Conservation (phyloP, 2,329 filamentous ascomycete genomes). For the Aschersonia sp. region DNA sequence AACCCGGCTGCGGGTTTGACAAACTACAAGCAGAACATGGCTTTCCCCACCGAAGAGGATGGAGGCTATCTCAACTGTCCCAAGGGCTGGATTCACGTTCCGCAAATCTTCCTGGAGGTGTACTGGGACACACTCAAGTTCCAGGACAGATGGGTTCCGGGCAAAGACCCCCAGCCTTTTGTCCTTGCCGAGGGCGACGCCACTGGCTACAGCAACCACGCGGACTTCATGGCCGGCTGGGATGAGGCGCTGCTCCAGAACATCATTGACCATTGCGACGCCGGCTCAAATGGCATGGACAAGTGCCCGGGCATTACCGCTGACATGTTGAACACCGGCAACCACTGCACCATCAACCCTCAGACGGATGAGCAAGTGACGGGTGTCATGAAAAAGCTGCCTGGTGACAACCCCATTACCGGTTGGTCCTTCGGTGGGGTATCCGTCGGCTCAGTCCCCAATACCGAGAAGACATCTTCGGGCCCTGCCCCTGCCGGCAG, state of each 20-base stretch:
- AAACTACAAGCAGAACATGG: slow-evolving; percentile 51
- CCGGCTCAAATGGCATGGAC: slow-evolving; percentile 44
- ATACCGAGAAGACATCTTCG: neutral
- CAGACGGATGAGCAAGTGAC: slow-evolving; percentile 29
- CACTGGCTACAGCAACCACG: slow-evolving; percentile 57
- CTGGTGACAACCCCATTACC: slow-evolving; percentile 39
- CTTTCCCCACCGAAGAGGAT: slow-evolving; percentile 35
- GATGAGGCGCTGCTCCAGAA: slow-evolving; percentile 47
- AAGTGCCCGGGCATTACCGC: slow-evolving; percentile 44
- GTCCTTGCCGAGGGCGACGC: slow-evolving; percentile 55
- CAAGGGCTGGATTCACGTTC: slow-evolving; percentile 36
- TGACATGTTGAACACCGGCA: slow-evolving; percentile 23
- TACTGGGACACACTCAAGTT: slow-evolving; percentile 46
- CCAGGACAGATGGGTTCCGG: slow-evolving; percentile 35
- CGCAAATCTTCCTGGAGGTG: slow-evolving; percentile 43
- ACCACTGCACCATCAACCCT: slow-evolving; percentile 34
- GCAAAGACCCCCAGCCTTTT: slow-evolving; percentile 45
- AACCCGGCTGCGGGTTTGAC: slow-evolving; percentile 45
- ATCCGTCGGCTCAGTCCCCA: neutral
- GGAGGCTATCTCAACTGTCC: slow-evolving; percentile 40
- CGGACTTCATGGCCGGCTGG: slow-evolving; percentile 63
- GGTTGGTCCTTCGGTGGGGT: slow-evolving; percentile 30
- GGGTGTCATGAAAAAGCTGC: slow-evolving; percentile 31
- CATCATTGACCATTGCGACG: slow-evolving; percentile 53
- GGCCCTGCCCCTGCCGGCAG: neutral